Conservation (phyloP, 2,329 filamentous ascomycete genomes). For the Penicillium brevicompactum region DNA sequence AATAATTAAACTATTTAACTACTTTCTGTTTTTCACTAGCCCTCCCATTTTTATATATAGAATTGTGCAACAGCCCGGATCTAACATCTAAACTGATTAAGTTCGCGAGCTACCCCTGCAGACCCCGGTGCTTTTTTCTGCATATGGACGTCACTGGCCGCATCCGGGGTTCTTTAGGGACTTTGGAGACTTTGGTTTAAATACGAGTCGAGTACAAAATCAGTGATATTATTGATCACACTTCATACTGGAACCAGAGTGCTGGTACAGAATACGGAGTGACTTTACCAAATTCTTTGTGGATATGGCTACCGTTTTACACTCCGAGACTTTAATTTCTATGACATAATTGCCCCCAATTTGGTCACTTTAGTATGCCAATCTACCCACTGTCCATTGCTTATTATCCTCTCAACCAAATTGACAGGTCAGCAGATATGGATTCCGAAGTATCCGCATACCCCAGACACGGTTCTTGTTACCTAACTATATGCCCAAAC, state of each 20-base stretch:
- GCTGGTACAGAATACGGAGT: not conserved
- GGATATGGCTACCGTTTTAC: too few relatives aligned
- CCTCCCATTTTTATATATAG: too few relatives aligned
- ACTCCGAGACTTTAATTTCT: not conserved
- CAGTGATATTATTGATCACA: not conserved
- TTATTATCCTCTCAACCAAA: not conserved
- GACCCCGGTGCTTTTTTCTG: constrained; percentile 14
- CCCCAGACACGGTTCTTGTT: constrained; percentile 24
- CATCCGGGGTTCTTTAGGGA: not conserved
- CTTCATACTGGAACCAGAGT: not conserved
- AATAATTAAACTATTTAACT: too few relatives aligned
- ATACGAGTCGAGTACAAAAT: not conserved
- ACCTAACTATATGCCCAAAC: constrained; percentile 17
- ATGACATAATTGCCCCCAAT: constrained; percentile 4
- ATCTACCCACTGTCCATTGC: not conserved
- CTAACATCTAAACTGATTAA: constrained; percentile 8
- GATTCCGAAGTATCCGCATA: constrained; percentile 8
- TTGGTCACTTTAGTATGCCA: not conserved
- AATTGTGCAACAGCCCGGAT: too few relatives aligned
- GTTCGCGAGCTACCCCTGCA: constrained; percentile 27
- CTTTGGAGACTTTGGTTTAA: not conserved
- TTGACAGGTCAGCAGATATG: constrained; percentile 6
- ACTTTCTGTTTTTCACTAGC: too few relatives aligned
- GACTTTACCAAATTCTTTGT: too few relatives aligned
- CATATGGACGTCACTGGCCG: constrained; percentile 19